phyloP scores from a whole-genome alignment of 495 filamentous ascomycete species.

The Choiromyces venosus region DNA sequence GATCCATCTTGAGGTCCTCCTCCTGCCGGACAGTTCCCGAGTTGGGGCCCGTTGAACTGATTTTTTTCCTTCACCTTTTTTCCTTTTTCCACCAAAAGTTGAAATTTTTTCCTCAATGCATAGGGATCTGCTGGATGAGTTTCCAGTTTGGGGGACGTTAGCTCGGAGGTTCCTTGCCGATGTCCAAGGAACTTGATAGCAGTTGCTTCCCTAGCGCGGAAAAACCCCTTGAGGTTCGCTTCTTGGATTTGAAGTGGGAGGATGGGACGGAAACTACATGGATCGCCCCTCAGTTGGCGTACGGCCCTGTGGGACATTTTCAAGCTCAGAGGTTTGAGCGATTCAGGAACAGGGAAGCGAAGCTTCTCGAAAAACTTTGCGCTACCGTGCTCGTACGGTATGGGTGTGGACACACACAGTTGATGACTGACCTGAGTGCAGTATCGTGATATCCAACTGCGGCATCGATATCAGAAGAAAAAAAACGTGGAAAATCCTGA shows the following conservation, averaged over 20 bases:
- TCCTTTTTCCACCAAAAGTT: background rate
- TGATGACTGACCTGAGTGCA: background rate
- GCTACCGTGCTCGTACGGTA: background rate
- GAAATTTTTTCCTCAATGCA: background rate
- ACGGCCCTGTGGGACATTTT: background rate
- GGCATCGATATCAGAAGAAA: background rate
- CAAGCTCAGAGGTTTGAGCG: background rate
- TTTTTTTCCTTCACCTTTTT: slow-evolving; percentile 11
- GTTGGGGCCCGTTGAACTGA: background rate
- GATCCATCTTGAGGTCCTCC: slow-evolving; percentile 10
- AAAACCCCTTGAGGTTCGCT: background rate
- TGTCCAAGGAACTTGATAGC: background rate
- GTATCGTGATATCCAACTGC: background rate
- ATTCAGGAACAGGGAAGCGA: background rate
- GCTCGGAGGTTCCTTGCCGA: background rate
- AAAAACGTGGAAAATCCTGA: background rate
- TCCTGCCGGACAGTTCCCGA: background rate
- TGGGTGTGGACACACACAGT: background rate
- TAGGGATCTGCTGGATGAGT: background rate
- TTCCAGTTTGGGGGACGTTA: background rate
- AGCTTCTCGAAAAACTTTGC: background rate
- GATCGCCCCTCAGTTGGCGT: background rate
- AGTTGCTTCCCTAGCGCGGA: background rate
- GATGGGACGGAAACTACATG: background rate
- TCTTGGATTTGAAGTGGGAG: too few species aligned